Base-by-base conservation (phyloP, 2,329 filamentous ascomycete species). In the Orbilia quercus region DNA sequence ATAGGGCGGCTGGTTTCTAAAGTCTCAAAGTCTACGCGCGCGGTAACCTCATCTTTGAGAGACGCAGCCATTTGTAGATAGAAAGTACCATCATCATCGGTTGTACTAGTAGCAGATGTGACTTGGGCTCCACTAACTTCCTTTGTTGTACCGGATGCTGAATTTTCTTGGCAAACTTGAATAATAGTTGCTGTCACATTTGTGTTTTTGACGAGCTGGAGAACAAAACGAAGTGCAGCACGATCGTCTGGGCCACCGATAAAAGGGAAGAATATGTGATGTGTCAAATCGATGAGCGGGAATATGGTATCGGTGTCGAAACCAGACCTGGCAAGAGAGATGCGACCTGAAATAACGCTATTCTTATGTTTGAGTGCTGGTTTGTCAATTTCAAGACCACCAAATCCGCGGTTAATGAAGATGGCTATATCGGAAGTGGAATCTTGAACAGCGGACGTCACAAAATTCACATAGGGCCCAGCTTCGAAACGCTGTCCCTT, bases 181-280 rank as follows among this genome's bases (percentile, higher is more conserved):
- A 90, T 83, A 31, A 97, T 85, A 0, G 91, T 93, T 0, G 89
- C 91, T 0, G 91, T 93, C 22, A 96, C 87, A 42, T 90, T 87
- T 1, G 87, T 64, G 77, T 92, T 95, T 79, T 89, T 88, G 0
- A 89, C 91, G 0, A 98, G 84, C 78, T 96, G 94, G 1, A 98
- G 84, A 1, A 94, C 90, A 23, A 98, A 86, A 0, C 89, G 85
- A 0, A 97, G 84, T 0, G 92, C 93, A 2, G 89, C 87, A 6
- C 87, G 86, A 78, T 96, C 94, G 78, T 98, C 95, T 1, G 84
- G 82, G 6, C 91, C 91, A 11, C 94, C 93, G 65, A 96, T 89
- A 81, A 92, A 98, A 0, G 93, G 90, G 58, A 96, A 84, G 79
- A 96, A 92, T 76, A 79, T 93, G 12, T 64, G 91, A 79, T 96